Evolutionary conservation across 129 eudicot genomes (phyloP).

Genomic region (Ambrosia trifida): DNA sequence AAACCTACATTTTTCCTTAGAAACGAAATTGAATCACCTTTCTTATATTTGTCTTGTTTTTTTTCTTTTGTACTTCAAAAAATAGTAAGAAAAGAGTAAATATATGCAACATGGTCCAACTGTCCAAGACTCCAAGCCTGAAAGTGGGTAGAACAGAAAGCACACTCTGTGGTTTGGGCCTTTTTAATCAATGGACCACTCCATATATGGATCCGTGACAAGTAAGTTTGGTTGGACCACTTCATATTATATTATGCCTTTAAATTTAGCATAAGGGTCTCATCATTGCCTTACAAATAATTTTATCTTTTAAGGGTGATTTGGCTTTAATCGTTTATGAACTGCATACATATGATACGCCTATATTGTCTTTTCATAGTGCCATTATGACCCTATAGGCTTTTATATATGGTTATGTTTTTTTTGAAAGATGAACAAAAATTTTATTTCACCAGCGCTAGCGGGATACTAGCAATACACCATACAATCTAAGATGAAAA

Average conservation of each 20-base stretch:
- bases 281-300: constrained; percentile 30
- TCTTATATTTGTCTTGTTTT: background rate
- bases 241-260: constrained; percentile 31
- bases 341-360: constrained; percentile 6
- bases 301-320: constrained; percentile 13
- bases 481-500: no score
- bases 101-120: constrained; percentile 19
- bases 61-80: background rate
- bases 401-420: background rate
- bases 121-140: background rate
- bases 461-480: no score
- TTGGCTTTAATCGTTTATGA: constrained; percentile 23
- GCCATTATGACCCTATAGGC: constrained; percentile 12
- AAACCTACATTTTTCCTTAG: no score
- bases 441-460: no score
- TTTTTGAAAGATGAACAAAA: no score
- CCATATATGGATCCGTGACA: constrained; percentile 28
- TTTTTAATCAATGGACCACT: constrained; percentile 32
- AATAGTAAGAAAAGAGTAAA: background rate
- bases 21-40: background rate
- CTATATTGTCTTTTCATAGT: constrained; percentile 14
- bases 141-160: background rate
- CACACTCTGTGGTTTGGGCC: constrained; percentile 34
- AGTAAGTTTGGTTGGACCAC: constrained; percentile 34
- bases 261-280: constrained; percentile 34